Conservation (phyloP, 768 basidiomycete species). For the Boletus eberwhitei region DNA sequence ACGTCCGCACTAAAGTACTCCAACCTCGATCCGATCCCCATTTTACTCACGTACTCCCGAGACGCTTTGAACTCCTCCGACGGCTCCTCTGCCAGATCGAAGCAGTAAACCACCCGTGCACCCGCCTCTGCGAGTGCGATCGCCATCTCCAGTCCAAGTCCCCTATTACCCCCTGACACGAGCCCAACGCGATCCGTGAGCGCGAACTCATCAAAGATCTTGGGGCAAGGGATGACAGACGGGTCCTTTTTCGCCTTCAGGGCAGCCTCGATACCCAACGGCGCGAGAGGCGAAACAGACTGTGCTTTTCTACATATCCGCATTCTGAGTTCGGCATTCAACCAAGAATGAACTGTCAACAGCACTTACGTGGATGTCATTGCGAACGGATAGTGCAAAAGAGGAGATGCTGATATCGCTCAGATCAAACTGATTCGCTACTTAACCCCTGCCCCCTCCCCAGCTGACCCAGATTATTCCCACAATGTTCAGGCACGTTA, state of each 20-base stretch:
- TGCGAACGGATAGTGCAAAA: not conserved
- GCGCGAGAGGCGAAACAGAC: constrained; percentile 53
- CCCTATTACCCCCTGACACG: constrained; percentile 62
- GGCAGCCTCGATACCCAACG: constrained; percentile 62
- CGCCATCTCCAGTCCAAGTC: constrained; percentile 83
- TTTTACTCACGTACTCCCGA: constrained; percentile 45
- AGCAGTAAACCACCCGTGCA: constrained; percentile 64
- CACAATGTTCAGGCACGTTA: not conserved
- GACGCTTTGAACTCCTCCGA: constrained; percentile 57
- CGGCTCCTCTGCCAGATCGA: constrained; percentile 57
- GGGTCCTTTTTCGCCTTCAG: constrained; percentile 40
- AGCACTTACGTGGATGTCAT: constrained; percentile 16
- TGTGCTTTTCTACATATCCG: constrained; percentile 26
- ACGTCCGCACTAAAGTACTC: constrained; percentile 70
- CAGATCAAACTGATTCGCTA: not conserved
- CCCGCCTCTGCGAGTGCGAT: constrained; percentile 71
- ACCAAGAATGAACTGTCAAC: not conserved
- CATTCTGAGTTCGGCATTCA: not conserved
- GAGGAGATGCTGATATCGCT: not conserved
- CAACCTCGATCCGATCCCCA: constrained; percentile 42
- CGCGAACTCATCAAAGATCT: constrained; percentile 58
- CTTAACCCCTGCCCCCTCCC: not conserved
- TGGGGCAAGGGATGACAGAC: constrained; percentile 36
- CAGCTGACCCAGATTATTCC: not conserved
- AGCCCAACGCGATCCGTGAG: constrained; percentile 56